phyloP scores from a whole-genome alignment of 306 rosid genomes.

The Sphenostylis stenocarpa region DNA sequence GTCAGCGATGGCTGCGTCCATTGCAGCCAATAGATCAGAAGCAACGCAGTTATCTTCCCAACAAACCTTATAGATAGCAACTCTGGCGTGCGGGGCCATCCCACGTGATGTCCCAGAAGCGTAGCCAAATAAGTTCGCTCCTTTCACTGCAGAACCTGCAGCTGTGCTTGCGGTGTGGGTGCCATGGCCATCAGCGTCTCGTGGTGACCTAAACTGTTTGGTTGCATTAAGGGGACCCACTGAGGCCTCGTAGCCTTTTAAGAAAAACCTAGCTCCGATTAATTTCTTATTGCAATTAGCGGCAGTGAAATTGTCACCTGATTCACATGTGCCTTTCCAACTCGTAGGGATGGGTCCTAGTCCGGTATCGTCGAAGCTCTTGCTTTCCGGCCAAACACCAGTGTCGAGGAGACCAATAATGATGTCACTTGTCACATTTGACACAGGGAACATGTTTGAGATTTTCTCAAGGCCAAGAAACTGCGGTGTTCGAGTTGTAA shows the following conservation, averaged over 20 bases:
- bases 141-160: constrained; percentile 58
- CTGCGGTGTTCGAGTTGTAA: constrained; percentile 76
- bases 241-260: constrained; percentile 49
- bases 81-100: constrained; percentile 68
- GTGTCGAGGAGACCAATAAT: constrained; percentile 69
- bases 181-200: constrained; percentile 83
- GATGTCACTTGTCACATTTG: constrained; percentile 42
- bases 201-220: constrained; percentile 54
- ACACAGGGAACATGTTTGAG: constrained; percentile 16
- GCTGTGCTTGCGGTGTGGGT: constrained; percentile 81
- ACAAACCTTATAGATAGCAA: constrained; percentile 78
- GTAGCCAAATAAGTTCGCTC: constrained; percentile 56
- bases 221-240: constrained; percentile 47
- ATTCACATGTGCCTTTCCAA: constrained; percentile 79
- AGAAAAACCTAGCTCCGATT: constrained; percentile 70
- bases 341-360: constrained; percentile 60
- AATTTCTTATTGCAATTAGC: constrained; percentile 67
- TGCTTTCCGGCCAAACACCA: constrained; percentile 89
- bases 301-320: constrained; percentile 57
- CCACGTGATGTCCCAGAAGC: constrained; percentile 83
- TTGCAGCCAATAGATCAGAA: constrained; percentile 67
- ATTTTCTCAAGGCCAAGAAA: constrained; percentile 69
- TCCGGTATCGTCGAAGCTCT: constrained; percentile 70
- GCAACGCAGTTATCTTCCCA: constrained; percentile 54
- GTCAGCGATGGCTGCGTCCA: constrained; percentile 74